Percentiles rank a stretch among this genome's conserved stretches.
Conservation (phyloP, 257 asterid genomes). For the Avicennia marina region DNA sequence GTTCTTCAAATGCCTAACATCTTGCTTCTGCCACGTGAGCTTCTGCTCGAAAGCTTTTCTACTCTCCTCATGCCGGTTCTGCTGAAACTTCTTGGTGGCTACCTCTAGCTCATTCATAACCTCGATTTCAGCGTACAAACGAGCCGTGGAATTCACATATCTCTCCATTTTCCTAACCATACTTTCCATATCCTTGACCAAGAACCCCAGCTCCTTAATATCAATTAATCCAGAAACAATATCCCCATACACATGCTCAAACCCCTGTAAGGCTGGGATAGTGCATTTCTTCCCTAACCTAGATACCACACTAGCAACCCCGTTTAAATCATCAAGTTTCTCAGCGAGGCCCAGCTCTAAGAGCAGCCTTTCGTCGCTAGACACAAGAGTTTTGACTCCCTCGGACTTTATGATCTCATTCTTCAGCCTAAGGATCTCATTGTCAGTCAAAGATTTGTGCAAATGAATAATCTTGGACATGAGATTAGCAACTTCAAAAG, state of each 20-base stretch:
- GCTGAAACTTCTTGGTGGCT: constrained; percentile 77
- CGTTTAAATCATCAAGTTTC: constrained; percentile 74
- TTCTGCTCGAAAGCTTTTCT: constrained; percentile 80
- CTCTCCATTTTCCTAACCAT: constrained; percentile 80
- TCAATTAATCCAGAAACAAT: constrained; percentile 61
- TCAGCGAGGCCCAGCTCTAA: constrained; percentile 66
- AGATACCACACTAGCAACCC: constrained; percentile 76
- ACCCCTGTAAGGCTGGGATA: constrained; percentile 78
- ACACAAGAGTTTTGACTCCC: constrained; percentile 60
- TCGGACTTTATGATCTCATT: constrained; percentile 72
- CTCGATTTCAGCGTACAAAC: constrained; percentile 67
- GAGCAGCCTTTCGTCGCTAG: constrained; percentile 59
- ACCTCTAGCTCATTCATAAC: constrained; percentile 68
- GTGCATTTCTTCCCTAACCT: constrained; percentile 92
- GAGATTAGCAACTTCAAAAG: constrained; percentile 94
- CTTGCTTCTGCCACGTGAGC: constrained; percentile 81
- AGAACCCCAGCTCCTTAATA: constrained; percentile 66
- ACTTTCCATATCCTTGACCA: constrained; percentile 92
- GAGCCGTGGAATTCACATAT: constrained; percentile 51
- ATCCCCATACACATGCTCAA: constrained; percentile 92
- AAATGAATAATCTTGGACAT: constrained; percentile 84
- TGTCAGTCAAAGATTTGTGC: constrained; percentile 67
- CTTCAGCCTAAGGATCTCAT: constrained; percentile 60
- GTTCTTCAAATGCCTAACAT: constrained; percentile 78
- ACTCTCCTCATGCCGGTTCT: constrained; percentile 70